Percentiles rank a stretch among this genome's conserved stretches.
phyloP scores from a whole-genome alignment of 1,139 yeast species.

The Diutina mesorugosa region DNA sequence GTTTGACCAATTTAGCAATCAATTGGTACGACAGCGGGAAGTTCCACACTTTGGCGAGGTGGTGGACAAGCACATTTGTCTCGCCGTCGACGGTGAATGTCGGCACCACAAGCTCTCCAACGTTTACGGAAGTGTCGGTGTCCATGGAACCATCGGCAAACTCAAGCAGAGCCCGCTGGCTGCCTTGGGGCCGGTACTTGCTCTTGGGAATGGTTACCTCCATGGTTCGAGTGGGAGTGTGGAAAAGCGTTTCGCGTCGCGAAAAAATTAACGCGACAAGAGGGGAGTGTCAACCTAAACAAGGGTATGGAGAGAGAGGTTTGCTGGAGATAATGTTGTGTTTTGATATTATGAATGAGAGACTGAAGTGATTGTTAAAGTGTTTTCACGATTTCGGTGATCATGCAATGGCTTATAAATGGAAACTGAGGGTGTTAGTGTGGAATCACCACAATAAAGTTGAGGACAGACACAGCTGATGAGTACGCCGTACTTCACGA shows the following conservation, averaged over 20 bases:
- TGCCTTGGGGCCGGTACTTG: background rate
- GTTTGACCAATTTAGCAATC: constrained; percentile 15
- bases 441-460: too few species aligned
- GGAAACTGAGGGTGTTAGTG: too few species aligned
- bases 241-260: background rate
- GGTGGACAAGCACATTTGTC: constrained; percentile 17
- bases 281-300: too few species aligned
- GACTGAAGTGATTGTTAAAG: too few species aligned
- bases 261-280: background rate
- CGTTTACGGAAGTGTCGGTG: background rate
- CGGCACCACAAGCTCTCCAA: constrained; percentile 2
- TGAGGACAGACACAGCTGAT: too few species aligned
- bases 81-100: constrained; percentile 4
- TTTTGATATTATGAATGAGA: too few species aligned
- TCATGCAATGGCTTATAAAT: too few species aligned
- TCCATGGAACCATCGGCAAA: background rate
- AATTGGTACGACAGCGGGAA: constrained; percentile 33
- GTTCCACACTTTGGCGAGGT: constrained; percentile 24
- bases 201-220: background rate
- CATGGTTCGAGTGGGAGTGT: background rate
- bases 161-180: background rate
- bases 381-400: too few species aligned
- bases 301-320: too few species aligned
- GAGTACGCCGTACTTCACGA: too few species aligned
- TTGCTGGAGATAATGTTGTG: too few species aligned